These are phyloP conservation scores for Benincasa hispida DNA, from an alignment of 306 rosid genomes.

Conservation along the genomic window DNA sequence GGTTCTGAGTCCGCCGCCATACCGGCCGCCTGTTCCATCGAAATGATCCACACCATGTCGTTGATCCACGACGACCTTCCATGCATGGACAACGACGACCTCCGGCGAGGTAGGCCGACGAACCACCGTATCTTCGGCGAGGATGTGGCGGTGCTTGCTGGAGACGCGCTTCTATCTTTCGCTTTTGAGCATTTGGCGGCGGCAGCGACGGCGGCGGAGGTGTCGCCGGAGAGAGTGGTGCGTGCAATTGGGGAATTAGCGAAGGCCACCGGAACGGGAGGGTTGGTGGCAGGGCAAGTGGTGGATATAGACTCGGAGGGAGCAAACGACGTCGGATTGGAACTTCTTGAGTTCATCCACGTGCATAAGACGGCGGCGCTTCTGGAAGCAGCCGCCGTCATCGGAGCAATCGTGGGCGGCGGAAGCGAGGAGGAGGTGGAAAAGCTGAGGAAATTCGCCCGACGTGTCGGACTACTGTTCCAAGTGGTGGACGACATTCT, in stretches of 20 bases:
- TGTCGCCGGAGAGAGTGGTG: slow-evolving; percentile 21
- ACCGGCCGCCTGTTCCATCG: slow-evolving; percentile 43
- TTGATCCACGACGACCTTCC: slow-evolving; percentile 51
- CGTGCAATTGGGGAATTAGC: slow-evolving; percentile 32
- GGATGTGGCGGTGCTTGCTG: slow-evolving; percentile 40
- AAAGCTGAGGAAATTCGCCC: slow-evolving; percentile 30
- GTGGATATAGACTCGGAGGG: slow-evolving; percentile 39
- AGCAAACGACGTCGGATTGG: slow-evolving; percentile 18
- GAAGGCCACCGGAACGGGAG: slow-evolving; percentile 29
- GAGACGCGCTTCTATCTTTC: slow-evolving; percentile 35
- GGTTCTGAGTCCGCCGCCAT: slow-evolving; percentile 23
- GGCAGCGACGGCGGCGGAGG: background rate
- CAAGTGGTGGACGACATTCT: slow-evolving; percentile 62
- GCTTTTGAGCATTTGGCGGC: slow-evolving; percentile 38
- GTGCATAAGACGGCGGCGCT: slow-evolving; percentile 45
- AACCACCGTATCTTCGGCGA: slow-evolving; percentile 45
- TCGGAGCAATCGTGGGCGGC: slow-evolving; percentile 45
- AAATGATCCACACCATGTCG: slow-evolving; percentile 62
- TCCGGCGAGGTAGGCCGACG: slow-evolving; percentile 48
- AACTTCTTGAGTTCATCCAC: slow-evolving; percentile 38
- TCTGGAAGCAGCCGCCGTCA: slow-evolving; percentile 35
- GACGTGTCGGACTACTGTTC: slow-evolving; percentile 34
- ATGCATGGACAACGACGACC: slow-evolving; percentile 63
- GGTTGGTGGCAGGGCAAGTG: slow-evolving; percentile 40
- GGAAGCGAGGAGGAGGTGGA: slow-evolving; percentile 29